A percentile compares a stretch with the other conserved stretches of the same genome.
Evolutionary conservation across 169 alveolate species (phyloP).

Genomic region (Eimeria brunetti): DNA sequence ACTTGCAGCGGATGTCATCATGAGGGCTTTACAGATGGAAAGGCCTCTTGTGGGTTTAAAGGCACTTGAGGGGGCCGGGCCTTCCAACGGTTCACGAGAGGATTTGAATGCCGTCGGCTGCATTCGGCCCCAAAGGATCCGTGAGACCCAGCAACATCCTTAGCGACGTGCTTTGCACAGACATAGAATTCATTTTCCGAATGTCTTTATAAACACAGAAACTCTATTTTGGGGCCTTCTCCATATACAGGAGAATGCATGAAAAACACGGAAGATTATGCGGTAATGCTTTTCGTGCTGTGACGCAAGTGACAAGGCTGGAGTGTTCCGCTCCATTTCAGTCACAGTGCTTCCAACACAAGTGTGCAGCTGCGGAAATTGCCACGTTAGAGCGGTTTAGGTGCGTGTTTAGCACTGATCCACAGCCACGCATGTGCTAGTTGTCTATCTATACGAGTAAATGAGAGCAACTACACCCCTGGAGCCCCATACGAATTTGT

Average conservation of each 20-base stretch:
- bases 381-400: not conserved
- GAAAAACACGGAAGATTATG: not conserved
- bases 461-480: not conserved
- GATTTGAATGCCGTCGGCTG: not conserved
- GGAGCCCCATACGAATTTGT: not conserved
- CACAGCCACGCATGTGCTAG: not conserved
- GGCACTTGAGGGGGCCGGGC: constrained; percentile 3
- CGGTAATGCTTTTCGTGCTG: not conserved
- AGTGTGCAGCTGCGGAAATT: not conserved
- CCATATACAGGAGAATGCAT: not conserved
- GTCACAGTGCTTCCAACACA: not conserved
- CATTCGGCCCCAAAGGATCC: not conserved
- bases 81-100: not conserved
- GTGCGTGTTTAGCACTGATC: not conserved
- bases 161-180: not conserved
- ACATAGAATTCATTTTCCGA: not conserved
- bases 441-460: not conserved
- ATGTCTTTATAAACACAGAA: not conserved
- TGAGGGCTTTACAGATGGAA: constrained; percentile 17
- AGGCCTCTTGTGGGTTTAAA: not conserved
- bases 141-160: not conserved
- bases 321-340: not conserved
- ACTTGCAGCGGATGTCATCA: constrained; percentile 45
- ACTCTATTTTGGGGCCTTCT: not conserved
- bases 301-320: not conserved